Base-by-base conservation (phyloP, 1,284 basidiomycete species). In the Papiliotrema flavescens region DNA sequence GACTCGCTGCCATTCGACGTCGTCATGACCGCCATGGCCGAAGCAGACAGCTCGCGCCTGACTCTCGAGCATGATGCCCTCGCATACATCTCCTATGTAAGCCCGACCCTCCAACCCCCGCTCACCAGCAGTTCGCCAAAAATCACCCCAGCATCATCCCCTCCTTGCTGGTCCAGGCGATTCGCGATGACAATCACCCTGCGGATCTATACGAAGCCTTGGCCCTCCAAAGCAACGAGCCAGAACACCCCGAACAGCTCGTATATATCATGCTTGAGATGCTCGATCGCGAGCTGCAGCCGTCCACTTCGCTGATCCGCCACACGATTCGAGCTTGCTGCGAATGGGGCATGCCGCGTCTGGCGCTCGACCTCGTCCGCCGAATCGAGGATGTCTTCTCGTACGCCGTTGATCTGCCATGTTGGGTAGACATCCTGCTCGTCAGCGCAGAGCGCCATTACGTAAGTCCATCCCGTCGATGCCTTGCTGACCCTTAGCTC, bases 401-500 rank as follows among this genome's bases (percentile, higher is more conserved):
- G 13, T 44, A 26, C 2, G 55, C 57, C 7, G 47, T 35, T 65
- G 17, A 54, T 60, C 2, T 41, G 51, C 2, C 47, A 34, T 15
- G 56, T 11, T 73, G 70, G 70, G 56, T 69, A 9, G 56, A 69
- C 9, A 71, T 75, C 19, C 54, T 76, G 17, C 43, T 57, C 17
- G 50, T 65, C 11, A 69, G 66, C 35, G 70, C 69, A 19, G 67
- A 71, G 28, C 49, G 47, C 32, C 63, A 68, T 22, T 75, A 53
- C 50, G 71, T 75, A 56, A 65, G 71, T 69, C 15, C 9, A n/a
- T n/a, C 5, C 19, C n/a, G 22, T 40, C 36, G 32, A 19, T 17
- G 24, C n/a, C 14, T 8, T 42, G 44, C 59, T 14, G 6, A 15
- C 35, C 41, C 46, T 47, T 35, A 92, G 88, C 75, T 79, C 22